phyloP scores from a whole-genome alignment of 106 monocot genomes.

The Xerophyta viscosa region DNA sequence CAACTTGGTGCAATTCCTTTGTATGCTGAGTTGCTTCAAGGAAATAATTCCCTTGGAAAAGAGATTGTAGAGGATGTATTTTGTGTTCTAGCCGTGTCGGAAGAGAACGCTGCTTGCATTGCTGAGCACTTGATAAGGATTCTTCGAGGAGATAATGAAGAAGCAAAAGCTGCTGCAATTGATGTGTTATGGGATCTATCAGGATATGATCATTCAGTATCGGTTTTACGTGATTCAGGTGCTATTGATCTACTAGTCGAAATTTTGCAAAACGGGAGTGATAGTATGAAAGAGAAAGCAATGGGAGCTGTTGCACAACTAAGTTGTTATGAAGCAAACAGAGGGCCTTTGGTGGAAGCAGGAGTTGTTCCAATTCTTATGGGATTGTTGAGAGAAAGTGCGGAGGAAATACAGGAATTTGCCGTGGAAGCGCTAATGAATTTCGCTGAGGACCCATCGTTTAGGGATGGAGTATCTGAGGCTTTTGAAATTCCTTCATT shows the following conservation, averaged over 20 bases:
- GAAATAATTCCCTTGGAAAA: slow-evolving; percentile 26
- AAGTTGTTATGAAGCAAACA: slow-evolving; percentile 30
- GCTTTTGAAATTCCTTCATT: slow-evolving; percentile 23
- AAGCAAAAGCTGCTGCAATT: slow-evolving; percentile 32
- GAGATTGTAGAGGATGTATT: slow-evolving; percentile 54
- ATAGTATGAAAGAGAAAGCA: slow-evolving; percentile 23
- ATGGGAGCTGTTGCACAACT: slow-evolving; percentile 28
- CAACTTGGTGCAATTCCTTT: slow-evolving; percentile 34
- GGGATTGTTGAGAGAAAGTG: slow-evolving; percentile 20
- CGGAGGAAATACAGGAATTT: slow-evolving; percentile 34
- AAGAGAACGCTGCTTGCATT: slow-evolving; percentile 33
- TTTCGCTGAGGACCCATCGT: slow-evolving; percentile 43
- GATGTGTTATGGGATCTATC: slow-evolving; percentile 46
- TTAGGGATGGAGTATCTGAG: slow-evolving; percentile 20
- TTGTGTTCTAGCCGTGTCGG: slow-evolving; percentile 33
- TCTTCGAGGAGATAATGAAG: slow-evolving; percentile 23
- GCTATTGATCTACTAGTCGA: slow-evolving; percentile 27
- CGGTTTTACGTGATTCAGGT: slow-evolving; percentile 25
- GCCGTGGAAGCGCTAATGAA: slow-evolving; percentile 31
- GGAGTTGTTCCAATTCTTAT: slow-evolving; percentile 38
- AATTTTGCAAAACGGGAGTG: slow-evolving; percentile 18
- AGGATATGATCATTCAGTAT: slow-evolving; percentile 27
- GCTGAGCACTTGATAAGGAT: slow-evolving; percentile 27
- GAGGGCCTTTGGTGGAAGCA: slow-evolving; percentile 23
- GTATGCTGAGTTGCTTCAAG: slow-evolving; percentile 31